Evolutionary conservation across 106 monocot species (phyloP), one percentile per base, ranked within the genome.

Genomic region (Agapanthus africanus): DNA sequence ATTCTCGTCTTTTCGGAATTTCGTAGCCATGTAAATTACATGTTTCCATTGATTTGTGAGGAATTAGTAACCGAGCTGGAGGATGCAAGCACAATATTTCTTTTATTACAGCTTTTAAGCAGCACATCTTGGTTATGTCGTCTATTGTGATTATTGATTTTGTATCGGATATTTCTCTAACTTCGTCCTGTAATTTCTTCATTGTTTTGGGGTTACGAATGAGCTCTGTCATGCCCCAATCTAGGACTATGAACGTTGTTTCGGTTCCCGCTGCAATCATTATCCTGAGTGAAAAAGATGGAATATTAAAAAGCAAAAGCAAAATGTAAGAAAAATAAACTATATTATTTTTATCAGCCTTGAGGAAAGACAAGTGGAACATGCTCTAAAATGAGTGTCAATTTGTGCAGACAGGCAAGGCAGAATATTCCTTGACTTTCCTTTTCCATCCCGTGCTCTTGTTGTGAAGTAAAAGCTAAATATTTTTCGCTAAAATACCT

Each of bases 181-280:
- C 51, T 27, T 73, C 73, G 16, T 73, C 64, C 38, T 51, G 37
- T 8, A 51, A 13, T 36, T 36, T 73, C 32, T 52, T 64, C 73
- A 73, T 65, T 4, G 37, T 28, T 16, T 52, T 19, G 9, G 65
- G 51, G 37, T 73, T 49, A 2, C 51, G 37, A 23, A 63, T 16
- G 27, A 73, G 50, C 44, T 73, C 73, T 47, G 50, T 37, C 73
- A 73, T 73, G 0, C 16, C 13, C 63, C 73, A 73, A 0, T 73
- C 65, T 2, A 73, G 37, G 37, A 46, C 25, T 51, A 51, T 9
- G n/a, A 51, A 64, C 19, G 73, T 26, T 30, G 73, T 64, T 4
- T 73, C 73, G 16, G 62, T 72, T 62, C 73, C 73, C 0, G 73
- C 73, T 51, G 37, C 36, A 46, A 73, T 49, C 73, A 73, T n/a